Conservation (phyloP, 1,284 basidiomycete genomes). For the Sporisorium reilianum region DNA sequence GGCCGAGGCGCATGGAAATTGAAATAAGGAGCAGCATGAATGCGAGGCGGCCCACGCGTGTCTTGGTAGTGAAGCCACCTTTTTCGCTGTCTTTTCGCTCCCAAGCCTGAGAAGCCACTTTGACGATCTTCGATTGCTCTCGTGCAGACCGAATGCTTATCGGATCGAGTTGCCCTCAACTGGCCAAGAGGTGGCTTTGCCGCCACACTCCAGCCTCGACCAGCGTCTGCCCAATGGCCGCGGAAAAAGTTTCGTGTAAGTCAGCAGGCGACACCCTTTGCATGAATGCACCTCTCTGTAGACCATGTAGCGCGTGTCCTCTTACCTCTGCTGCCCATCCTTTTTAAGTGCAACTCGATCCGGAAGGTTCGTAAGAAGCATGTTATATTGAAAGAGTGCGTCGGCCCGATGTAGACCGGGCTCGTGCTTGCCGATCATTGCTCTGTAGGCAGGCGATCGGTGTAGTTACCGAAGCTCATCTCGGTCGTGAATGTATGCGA, state of each 20-base stretch:
- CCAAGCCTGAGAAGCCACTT: no score
- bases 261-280: no score
- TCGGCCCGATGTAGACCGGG: not conserved
- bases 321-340: conserved; percentile 1
- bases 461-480: not conserved
- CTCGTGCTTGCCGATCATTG: not conserved
- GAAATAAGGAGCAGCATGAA: not conserved
- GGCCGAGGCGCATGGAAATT: conserved; percentile 1
- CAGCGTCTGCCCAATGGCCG: not conserved
- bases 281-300: no score
- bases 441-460: no score
- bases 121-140: conserved; percentile 1
- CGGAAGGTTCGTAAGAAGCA: not conserved
- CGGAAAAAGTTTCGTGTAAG: not conserved
- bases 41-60: no score
- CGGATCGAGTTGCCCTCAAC: no score
- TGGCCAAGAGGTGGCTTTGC: not conserved
- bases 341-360: not conserved
- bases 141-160: no score
- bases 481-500: no score
- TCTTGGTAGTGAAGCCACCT: no score
- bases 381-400: not conserved
- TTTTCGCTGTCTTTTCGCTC: no score
- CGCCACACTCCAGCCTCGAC: not conserved
- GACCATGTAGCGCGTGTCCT: not conserved